phyloP scores from a whole-genome alignment of 495 filamentous ascomycete genomes.

The Aspergillus olivimuriae region DNA sequence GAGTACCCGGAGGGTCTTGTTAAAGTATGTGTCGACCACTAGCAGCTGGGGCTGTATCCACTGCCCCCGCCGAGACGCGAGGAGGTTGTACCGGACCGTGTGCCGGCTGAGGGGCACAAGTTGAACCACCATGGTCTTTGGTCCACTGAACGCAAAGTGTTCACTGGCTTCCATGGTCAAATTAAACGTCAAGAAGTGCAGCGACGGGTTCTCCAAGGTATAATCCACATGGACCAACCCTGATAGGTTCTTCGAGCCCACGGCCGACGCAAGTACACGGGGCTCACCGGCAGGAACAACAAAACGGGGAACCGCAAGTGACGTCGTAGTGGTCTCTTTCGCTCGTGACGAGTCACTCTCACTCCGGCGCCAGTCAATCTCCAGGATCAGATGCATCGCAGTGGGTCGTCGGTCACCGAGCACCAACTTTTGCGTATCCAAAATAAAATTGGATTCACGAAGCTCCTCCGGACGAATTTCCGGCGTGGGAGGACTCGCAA shows the following conservation, averaged over 20 bases:
- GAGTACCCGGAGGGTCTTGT: slow-evolving; percentile 71
- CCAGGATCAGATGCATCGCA: slow-evolving; percentile 65
- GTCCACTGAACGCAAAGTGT: slow-evolving; percentile 86
- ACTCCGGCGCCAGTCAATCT: slow-evolving; percentile 66
- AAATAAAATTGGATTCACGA: slow-evolving; percentile 60
- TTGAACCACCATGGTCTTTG: slow-evolving; percentile 70
- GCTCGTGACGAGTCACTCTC: slow-evolving; percentile 4
- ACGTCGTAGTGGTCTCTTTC: slow-evolving; percentile 20
- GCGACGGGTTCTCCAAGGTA: slow-evolving; percentile 88
- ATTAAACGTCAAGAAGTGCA: slow-evolving; percentile 88
- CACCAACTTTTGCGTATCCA: slow-evolving; percentile 63
- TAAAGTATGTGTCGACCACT: slow-evolving; percentile 83
- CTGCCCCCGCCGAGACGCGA: slow-evolving; percentile 49
- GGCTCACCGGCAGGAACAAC: slow-evolving; percentile 77
- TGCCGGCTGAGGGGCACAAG: slow-evolving; percentile 73
- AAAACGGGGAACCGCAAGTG: slow-evolving; percentile 72
- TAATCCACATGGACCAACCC: slow-evolving; percentile 52
- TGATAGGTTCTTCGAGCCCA: slow-evolving; percentile 35
- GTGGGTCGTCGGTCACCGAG: slow-evolving; percentile 74
- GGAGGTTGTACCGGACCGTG: slow-evolving; percentile 60
- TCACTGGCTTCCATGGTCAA: slow-evolving; percentile 87
- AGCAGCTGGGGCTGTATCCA: slow-evolving; percentile 71
- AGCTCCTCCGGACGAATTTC: slow-evolving; percentile 57
- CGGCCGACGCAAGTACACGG: slow-evolving; percentile 67
- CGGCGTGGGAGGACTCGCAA: slow-evolving; percentile 23